Conservation (phyloP, 805 yeast genomes). For the Cephaloascus albidus region DNA sequence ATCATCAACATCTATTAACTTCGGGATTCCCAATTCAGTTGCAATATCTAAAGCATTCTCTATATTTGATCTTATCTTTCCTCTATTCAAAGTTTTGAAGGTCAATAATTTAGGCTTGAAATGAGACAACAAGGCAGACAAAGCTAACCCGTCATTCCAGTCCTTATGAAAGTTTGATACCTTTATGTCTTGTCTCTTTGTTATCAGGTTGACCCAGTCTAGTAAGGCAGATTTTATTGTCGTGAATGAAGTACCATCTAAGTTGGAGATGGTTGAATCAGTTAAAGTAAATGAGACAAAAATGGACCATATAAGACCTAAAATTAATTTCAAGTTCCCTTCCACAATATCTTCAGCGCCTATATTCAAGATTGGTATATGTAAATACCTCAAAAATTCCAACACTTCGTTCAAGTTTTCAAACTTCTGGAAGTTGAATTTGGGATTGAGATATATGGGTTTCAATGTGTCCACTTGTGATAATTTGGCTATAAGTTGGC, state of each 20-base stretch:
- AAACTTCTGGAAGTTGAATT: conserved; percentile 30
- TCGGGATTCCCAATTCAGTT: conserved; percentile 36
- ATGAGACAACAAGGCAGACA: conserved; percentile 34
- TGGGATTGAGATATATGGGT: conserved; percentile 24
- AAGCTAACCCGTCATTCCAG: conserved; percentile 45
- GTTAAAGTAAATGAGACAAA: conserved; percentile 27
- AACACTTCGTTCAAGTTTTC: conserved; percentile 36
- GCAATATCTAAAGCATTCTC: conserved; percentile 32
- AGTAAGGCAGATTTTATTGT: conserved; percentile 23
- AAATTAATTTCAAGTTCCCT: conserved; percentile 34
- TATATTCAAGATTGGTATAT: conserved; percentile 31
- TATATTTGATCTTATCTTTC: conserved; percentile 18
- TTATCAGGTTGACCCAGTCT: conserved; percentile 44
- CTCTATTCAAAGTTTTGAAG: conserved; percentile 14
- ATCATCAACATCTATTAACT: conserved; percentile 46
- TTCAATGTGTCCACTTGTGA: conserved; percentile 11
- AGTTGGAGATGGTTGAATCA: conserved; percentile 5
- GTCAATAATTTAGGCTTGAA: conserved; percentile 30
- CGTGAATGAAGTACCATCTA: conserved; percentile 14
- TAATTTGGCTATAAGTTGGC: conserved; percentile 24
- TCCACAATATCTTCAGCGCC: conserved; percentile 41
- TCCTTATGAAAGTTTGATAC: conserved; percentile 42
- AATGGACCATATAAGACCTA: conserved; percentile 42
- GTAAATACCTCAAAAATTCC: conserved; percentile 27
- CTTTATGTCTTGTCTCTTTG: conserved; percentile 22